These are phyloP conservation scores for Podaxis carcinomalis DNA, from an alignment of 768 basidiomycete species.

Conservation along the genomic window DNA sequence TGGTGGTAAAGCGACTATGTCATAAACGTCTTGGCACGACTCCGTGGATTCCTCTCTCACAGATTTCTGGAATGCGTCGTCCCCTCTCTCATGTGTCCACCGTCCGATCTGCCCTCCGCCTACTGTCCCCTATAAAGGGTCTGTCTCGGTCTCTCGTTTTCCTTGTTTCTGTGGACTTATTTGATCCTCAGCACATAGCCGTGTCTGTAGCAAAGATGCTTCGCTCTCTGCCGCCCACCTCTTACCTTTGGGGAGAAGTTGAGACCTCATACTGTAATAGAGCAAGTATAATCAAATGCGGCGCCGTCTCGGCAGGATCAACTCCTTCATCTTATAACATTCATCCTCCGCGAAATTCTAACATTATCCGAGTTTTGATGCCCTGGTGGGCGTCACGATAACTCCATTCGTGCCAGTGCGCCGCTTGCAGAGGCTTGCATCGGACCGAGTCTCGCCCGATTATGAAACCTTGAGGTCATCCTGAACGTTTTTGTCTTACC, in stretches of 20 bases:
- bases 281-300: neutral
- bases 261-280: neutral
- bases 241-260: neutral
- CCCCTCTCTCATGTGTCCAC: slow-evolving; percentile 1
- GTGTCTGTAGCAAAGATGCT: neutral
- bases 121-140: neutral
- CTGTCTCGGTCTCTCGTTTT: neutral
- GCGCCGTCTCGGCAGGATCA: slow-evolving; percentile 5
- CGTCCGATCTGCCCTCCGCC: neutral
- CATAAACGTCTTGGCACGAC: slow-evolving; percentile 15
- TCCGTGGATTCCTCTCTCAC: slow-evolving; percentile 9
- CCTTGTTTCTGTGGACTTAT: neutral
- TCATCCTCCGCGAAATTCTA: neutral
- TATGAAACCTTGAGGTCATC: neutral
- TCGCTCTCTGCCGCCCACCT: neutral
- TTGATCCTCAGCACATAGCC: neutral
- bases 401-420: neutral
- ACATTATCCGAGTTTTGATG: neutral
- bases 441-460: slow-evolving; percentile 1
- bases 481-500: neutral
- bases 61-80: slow-evolving; percentile 2
- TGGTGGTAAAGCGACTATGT: slow-evolving; percentile 16
- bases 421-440: neutral
- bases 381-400: neutral
- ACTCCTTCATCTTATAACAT: neutral